Conservation (phyloP, 1,284 basidiomycete genomes). For the Heterobasidion irregulare region DNA sequence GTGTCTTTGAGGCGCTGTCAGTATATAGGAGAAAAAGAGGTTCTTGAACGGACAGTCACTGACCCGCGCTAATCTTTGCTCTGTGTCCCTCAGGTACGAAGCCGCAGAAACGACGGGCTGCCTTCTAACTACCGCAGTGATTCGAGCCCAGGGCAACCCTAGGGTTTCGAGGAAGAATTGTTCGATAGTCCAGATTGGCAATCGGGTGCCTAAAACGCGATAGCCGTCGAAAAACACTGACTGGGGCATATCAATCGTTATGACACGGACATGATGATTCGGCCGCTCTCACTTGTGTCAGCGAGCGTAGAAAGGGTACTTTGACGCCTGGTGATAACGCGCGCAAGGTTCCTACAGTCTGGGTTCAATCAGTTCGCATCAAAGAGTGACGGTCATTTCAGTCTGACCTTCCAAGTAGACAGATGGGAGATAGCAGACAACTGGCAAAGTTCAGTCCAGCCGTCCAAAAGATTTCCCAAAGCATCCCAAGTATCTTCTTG, state of each 20-base stretch:
- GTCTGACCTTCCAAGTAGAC: conserved; percentile 52
- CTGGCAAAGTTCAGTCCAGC: conserved; percentile 44
- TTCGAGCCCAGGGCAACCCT: conserved; percentile 38
- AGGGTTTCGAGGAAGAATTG: conserved; percentile 61
- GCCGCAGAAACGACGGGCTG: conserved; percentile 26
- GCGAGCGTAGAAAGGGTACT: neutral
- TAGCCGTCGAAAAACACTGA: conserved; percentile 52
- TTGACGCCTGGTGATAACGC: neutral
- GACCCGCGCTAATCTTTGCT: conserved; percentile 31
- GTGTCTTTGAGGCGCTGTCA: conserved; percentile 29
- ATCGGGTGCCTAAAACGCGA: conserved; percentile 42
- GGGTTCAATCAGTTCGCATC: neutral
- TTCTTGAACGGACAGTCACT: neutral
- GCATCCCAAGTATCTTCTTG: conserved; percentile 45
- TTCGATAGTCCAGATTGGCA: conserved; percentile 47
- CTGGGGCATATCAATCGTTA: conserved; percentile 22
- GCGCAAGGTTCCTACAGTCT: neutral
- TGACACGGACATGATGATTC: neutral
- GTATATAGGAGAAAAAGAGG: too few species aligned
- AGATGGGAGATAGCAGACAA: conserved; percentile 38
- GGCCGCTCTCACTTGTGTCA: neutral
- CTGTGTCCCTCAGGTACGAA: conserved; percentile 35
- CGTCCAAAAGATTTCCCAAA: conserved; percentile 42
- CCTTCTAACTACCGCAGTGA: conserved; percentile 29
- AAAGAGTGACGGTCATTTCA: neutral